Evolutionary conservation across 768 basidiomycete genomes (phyloP), one percentile per base, ranked within the genome.

Genomic region (Hericium erinaceus): DNA sequence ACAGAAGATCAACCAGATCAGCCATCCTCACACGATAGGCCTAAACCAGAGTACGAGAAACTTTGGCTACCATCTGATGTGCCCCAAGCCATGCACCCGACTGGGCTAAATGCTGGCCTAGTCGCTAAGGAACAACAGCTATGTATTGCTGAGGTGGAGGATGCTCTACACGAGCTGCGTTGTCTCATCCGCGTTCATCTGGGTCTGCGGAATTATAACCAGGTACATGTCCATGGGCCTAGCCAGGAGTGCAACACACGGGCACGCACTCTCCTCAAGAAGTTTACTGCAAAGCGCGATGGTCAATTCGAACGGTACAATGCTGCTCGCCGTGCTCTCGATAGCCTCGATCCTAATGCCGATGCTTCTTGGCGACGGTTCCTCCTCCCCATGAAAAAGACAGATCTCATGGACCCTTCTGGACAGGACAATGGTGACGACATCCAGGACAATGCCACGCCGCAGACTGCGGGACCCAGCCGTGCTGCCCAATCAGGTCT

Each of bases 171-270:
- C 15, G 39, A 61, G 5, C 15, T 61, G 37, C 39, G 60, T 15
- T 57, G 60, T 5, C 38, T 39, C 12, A 20, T 52, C 16, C 28
- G 60, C 10, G 18, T 55, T 12, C 44, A 18, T 37, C 20, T 37
- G 9, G 49, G 41, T 12, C 33, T 61, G 12, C 3, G 33, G 7
- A 22, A 50, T 26, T 58, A 54, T 38, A 44, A 54, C 18, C 24
- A 55, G 13, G 16, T 51, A 4, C 39, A 57, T 20, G 39, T 57
- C 46, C 28, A 40, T 48, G 54, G 40, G 12, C 26, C 52, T 12
- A 59, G 60, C 6, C 60, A 61, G 39, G 51, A 41, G 11, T 15
- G 44, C 11, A 33, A 40, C n/a, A 59, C 60, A 10, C 46, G 54
- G n/a, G 20, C 58, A 11, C 53, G 60, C 10, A 15, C 13, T 4